Base-by-base conservation (phyloP, 1,284 basidiomycete genomes). In the Cryptococcus neoformans region DNA sequence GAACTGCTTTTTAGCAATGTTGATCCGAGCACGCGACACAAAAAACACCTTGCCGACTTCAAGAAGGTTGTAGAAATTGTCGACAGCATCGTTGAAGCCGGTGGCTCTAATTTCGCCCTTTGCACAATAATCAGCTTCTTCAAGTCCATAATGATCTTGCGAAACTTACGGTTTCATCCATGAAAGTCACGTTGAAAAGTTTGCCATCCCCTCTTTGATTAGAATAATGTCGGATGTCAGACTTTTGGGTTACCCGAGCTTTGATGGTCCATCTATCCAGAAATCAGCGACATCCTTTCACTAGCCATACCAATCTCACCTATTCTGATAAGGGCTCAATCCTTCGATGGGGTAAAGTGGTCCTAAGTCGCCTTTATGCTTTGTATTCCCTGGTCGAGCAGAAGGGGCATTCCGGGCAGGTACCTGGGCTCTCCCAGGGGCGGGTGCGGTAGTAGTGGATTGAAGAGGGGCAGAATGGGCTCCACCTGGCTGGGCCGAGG, bases 1-100 rank as follows among this genome's bases (percentile, higher is more conserved):
- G 77, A 96, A 99, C 79, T 97, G 95, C 80, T 95, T 98, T 81
- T 98, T 99, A 47, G 95, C 94, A 37, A 98, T 86, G 72, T 91
- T 90, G 70, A 99, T 88, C 54, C 90, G 85, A 7, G 90, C 95
- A 69, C 89, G 91, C 1, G 90, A 91, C 60, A 99, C 83, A 72
- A 84, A 92, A 78, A 93, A 99, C 9, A 79, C 78, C 74, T 94
- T 93, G 54, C 90, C 90, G 74, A 97, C 94, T 67, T 95, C 84
- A 12, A 99, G 74, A 65, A 86, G 83, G 17, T 89, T 84, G 79
- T 89, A 96, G 50, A 94, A 83, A 47, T 86, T 84, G 72, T 95
- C 92, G 40, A 89, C 92, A 2, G 84, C 85, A 37, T 87, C 82
- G 72, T 98, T 98, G 82, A 99, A 99, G 7, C 83, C 94, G 1